Evolutionary conservation across 1,284 basidiomycete species (phyloP), one percentile per base, ranked within the genome.

Genomic region (Ceratobasidium sp.): DNA sequence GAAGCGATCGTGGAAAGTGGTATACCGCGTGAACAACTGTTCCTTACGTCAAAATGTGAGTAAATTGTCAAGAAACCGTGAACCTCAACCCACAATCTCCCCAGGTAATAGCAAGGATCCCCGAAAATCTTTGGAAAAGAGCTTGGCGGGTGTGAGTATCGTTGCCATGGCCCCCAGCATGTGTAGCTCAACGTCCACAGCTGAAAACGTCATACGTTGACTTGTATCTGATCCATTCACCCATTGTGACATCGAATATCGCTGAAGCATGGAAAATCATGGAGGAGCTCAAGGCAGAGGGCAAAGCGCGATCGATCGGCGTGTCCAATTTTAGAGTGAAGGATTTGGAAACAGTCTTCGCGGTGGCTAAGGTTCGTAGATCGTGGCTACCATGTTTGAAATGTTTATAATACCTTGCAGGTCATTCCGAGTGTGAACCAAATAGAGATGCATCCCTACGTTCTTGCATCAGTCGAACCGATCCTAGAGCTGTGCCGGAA

Each of bases 301-400:
- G 86, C 20, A 80, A 84, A 50, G 81, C 85, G 27, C 84, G 83
- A 70, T 84, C 83, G 55, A 94, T 97, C 78, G 96, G 96, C 1
- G 94, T 97, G 18, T 94, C 92, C 74, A 97, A 97, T 86, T 96
- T 93, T 84, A 88, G 87, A 20, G 87, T 91, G 23, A 85, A 89
- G 78, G 88, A 96, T 80, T 84, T 96, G 59, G 84, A 91, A 78
- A 88, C 89, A 70, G 85, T 96, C 52, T 82, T 94, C 38, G 87
- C 88, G 46, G 87, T 84, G 35, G 85, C 85, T 46, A 81, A 82
- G 76, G 80, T 81, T 84, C 27, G 82, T 85, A 83, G 20, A 80
- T 83, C 35, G 14, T 18, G 33, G 14, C 35, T 1, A 79, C 82
- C 77, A 84, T 85, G 73, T 64, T 85, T 41, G 78, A 85, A 54